A percentile compares a stretch with the other conserved stretches of the same genome.
Conservation (phyloP, 495 filamentous ascomycete species). For the Apodospora peruviana region DNA sequence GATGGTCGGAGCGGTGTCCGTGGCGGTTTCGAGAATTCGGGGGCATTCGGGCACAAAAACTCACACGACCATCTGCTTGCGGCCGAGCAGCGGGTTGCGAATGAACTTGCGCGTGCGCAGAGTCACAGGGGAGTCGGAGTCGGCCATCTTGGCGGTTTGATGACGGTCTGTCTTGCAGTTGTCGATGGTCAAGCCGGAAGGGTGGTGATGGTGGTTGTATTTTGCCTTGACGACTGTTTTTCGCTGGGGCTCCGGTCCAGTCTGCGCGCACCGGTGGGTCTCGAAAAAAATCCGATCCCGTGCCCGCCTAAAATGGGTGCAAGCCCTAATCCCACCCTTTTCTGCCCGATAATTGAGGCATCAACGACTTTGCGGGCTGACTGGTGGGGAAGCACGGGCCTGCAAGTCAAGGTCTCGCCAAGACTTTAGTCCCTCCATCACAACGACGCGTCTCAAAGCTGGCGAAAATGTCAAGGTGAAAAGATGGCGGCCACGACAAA, state of each 20-base stretch:
- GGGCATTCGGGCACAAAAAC: too few relatives aligned
- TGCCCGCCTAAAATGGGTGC: constrained; percentile 20
- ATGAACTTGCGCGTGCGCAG: constrained; percentile 99
- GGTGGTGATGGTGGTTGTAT: constrained; percentile 17
- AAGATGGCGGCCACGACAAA: too few relatives aligned
- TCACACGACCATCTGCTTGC: constrained; percentile 99
- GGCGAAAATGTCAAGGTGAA: too few relatives aligned
- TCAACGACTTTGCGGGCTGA: neutral
- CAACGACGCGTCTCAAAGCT: too few relatives aligned
- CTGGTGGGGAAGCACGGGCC: neutral
- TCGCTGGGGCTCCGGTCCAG: constrained; percentile 16
- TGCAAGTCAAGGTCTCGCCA: too few relatives aligned
- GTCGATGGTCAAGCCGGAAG: constrained; percentile 16
- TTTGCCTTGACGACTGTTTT: constrained; percentile 23
- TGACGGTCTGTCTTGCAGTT: constrained; percentile 17
- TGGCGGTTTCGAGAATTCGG: too few relatives aligned
- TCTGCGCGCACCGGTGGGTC: constrained; percentile 18
- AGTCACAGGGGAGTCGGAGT: constrained; percentile 78
- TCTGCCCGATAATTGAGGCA: constrained; percentile 14
- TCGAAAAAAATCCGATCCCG: constrained; percentile 22
- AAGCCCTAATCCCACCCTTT: constrained; percentile 23
- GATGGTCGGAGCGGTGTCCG: neutral
- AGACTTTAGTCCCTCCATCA: too few relatives aligned
- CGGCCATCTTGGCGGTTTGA: constrained; percentile 63
- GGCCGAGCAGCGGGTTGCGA: constrained; percentile 94